phyloP scores from a whole-genome alignment of 73 alveolate genomes.

The Paramecium tetraurelia region DNA sequence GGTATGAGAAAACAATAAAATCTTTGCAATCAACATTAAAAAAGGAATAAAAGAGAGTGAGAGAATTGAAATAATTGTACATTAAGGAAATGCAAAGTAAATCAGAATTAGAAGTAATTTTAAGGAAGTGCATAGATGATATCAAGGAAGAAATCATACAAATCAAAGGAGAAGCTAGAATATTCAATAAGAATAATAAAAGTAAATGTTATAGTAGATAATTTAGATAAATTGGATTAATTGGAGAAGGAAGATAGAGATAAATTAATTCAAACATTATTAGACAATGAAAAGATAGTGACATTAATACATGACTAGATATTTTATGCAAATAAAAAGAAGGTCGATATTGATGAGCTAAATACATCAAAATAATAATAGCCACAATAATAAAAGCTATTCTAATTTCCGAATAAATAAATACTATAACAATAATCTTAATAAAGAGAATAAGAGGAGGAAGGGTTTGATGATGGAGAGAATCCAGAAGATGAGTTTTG shows the following conservation, averaged over 20 bases:
- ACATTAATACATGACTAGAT: conserved; percentile 55
- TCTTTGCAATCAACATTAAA: conserved; percentile 24
- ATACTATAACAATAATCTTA: not conserved
- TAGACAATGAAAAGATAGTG: conserved; percentile 55
- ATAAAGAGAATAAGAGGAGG: not conserved
- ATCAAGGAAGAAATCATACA: conserved; percentile 70
- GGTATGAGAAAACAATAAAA: conserved; percentile 53
- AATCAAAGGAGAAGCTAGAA: conserved; percentile 57
- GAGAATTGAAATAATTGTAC: conserved; percentile 64
- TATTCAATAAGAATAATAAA: not conserved
- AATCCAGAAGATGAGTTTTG: conserved; percentile 36
- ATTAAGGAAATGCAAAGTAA: conserved; percentile 76
- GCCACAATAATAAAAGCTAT: not conserved
- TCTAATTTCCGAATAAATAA: not conserved
- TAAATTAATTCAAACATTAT: conserved; percentile 28
- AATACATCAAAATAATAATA: not conserved
- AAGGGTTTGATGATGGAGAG: not conserved
- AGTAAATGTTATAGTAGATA: not conserved
- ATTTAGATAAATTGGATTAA: not conserved
- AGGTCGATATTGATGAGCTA: not conserved
- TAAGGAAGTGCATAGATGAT: conserved; percentile 78
- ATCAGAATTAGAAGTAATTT: conserved; percentile 68
- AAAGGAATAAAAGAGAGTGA: conserved; percentile 70
- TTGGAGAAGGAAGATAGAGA: conserved; percentile 60
- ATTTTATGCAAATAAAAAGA: conserved; percentile 54